phyloP scores from a whole-genome alignment of 1,284 basidiomycete species.

The Schizophyllum commune region DNA sequence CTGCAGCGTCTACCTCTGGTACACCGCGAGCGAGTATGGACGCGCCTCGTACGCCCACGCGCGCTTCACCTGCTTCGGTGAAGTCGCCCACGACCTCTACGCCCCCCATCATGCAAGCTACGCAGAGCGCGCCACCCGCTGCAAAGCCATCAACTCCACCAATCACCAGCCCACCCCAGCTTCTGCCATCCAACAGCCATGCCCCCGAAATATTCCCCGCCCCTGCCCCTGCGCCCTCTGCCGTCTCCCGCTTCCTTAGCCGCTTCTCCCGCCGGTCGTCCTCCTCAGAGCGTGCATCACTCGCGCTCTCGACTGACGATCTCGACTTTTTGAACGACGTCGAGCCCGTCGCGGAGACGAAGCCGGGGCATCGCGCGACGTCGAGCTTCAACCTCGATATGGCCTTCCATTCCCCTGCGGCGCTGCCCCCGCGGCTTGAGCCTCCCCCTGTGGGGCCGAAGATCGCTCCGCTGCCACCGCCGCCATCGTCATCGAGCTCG shows the following conservation, averaged over 20 bases:
- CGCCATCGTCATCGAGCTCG: not conserved
- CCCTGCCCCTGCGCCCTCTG: conserved; percentile 36
- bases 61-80: not conserved
- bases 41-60: conserved; percentile 1
- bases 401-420: conserved; percentile 26
- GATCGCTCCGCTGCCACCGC: not conserved
- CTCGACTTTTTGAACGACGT: conserved; percentile 71
- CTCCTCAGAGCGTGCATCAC: conserved; percentile 25
- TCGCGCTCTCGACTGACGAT: conserved; percentile 63
- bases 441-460: conserved; percentile 29
- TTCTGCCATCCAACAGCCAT: not conserved
- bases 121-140: not conserved
- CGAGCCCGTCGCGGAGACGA: conserved; percentile 15
- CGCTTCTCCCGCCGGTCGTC: conserved; percentile 48
- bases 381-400: conserved; percentile 14
- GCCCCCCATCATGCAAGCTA: not conserved
- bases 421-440: conserved; percentile 35
- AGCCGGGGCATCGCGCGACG: not conserved
- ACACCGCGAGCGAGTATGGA: conserved; percentile 4
- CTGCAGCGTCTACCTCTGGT: not conserved
- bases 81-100: not conserved
- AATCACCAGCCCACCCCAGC: not conserved
- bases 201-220: conserved; percentile 14
- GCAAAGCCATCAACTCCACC: not conserved
- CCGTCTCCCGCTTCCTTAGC: conserved; percentile 63